Evolutionary conservation across 2,329 filamentous ascomycete species (phyloP), one percentile per base, ranked within the genome.

Genomic region (Colletotrichum tropicicola): DNA sequence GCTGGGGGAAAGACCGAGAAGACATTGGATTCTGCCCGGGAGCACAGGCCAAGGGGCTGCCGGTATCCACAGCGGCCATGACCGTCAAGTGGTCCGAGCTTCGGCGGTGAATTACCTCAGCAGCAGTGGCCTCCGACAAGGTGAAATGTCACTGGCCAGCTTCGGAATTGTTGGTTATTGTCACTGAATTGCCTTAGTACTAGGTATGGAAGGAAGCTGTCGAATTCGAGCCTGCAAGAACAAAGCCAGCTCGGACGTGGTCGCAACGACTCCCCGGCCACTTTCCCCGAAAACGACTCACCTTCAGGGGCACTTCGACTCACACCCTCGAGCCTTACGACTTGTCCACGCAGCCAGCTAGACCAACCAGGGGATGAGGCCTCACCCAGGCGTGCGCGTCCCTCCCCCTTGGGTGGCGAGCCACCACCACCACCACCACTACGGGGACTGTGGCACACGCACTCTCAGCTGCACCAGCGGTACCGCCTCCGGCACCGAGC

Each of bases 361-460:
- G 19, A 54, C 56, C 25, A 35, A 12, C 28, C 7, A 6, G 17
- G 27, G 25, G 27, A 19, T 49, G 49, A 55, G 61, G 49, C 56
- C 57, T 65, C 48, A 32, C 21, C 28, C 15, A 59, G 56, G 61
- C 49, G 49, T 65, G 57, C 61, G 61, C 49, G 57, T 49, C 48
- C 61, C 39, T 45, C 15, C 28, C 48, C 27, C 23, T 32, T 48
- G 41, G 30, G 61, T 65, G 61, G 57, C 61, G 49, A 45, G 43
- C 58, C 39, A 43, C 30, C 15, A 4, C n/a, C n/a, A 35, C 13
- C 13, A 59, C 55, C 32, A 48, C 47, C 45, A 30, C 45, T 21
- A 21, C 32, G 19, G 19, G 30, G 17, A 51, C 25, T 49, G 53
- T 58, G 59, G 57, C 57, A 58, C 44, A 47, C n/a, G 8, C 57